These are phyloP conservation scores for Coemansia asiatica DNA, from an alignment of 192 early-diverging fungal species.

Conservation along the genomic window DNA sequence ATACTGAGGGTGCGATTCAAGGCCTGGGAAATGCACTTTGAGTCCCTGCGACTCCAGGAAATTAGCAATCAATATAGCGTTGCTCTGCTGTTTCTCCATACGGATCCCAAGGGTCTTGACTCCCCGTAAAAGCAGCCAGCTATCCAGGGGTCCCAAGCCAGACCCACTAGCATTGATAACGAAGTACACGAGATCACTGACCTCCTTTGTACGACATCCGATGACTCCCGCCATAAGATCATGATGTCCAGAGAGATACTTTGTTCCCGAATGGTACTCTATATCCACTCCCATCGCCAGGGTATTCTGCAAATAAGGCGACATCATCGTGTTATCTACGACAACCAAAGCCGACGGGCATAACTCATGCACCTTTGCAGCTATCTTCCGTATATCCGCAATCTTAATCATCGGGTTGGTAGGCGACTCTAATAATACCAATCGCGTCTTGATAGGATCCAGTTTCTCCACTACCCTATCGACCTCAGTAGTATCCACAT, in stretches of 20 bases:
- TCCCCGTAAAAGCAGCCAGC: conserved; percentile 89
- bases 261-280: conserved; percentile 94
- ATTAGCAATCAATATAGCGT: conserved; percentile 74
- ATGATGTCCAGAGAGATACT: conserved; percentile 96
- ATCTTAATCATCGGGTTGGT: conserved; percentile 98
- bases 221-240: conserved; percentile 99
- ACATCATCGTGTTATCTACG: conserved; percentile 99
- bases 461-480: conserved; percentile 63
- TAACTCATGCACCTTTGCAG: conserved; percentile 65
- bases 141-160: conserved; percentile 89
- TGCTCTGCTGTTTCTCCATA: conserved; percentile 91
- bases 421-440: conserved; percentile 92
- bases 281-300: conserved; percentile 91
- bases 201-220: conserved; percentile 66
- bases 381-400: conserved; percentile 81
- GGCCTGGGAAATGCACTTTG: conserved; percentile 88
- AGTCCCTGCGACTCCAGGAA: conserved; percentile 80
- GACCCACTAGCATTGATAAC: conserved; percentile 94
- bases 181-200: conserved; percentile 85
- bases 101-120: conserved; percentile 95
- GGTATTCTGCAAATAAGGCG: conserved; percentile 87
- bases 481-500: conserved; percentile 84
- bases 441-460: conserved; percentile 70
- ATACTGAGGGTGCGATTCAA: conserved; percentile 79
- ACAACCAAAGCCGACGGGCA: conserved; percentile 83